These are phyloP conservation scores for Daldinia childiae DNA, from an alignment of 495 filamentous ascomycete genomes.

Conservation along the genomic window DNA sequence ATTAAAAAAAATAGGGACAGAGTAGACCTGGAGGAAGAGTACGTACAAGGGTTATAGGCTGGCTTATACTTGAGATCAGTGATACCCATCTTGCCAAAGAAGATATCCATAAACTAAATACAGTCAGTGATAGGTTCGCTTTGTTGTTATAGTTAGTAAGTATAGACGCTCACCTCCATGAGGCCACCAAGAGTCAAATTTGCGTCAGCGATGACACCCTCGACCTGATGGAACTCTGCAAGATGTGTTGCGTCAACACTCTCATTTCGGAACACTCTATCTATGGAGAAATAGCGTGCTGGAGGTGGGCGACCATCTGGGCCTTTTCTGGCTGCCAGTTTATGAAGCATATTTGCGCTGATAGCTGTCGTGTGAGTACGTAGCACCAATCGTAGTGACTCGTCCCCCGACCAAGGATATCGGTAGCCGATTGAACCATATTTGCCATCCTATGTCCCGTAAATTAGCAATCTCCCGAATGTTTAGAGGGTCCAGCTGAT, in stretches of 20 bases:
- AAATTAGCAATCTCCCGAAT: conserved; percentile 39
- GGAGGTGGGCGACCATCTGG: conserved; percentile 65
- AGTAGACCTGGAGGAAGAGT: conserved; percentile 16
- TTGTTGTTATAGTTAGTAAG: too few relatives aligned
- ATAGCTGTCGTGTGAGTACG: conserved; percentile 96
- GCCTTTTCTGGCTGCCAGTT: conserved; percentile 74
- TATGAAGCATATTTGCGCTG: conserved; percentile 86
- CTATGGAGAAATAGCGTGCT: conserved; percentile 95
- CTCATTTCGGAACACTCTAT: conserved; percentile 93
- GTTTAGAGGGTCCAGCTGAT: background rate
- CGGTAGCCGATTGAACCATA: conserved; percentile 95
- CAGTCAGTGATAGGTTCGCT: background rate
- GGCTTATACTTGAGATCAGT: conserved; percentile 91
- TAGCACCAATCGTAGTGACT: conserved; percentile 87
- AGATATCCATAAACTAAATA: conserved; percentile 83
- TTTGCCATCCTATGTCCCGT: conserved; percentile 66
- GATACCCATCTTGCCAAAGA: conserved; percentile 96
- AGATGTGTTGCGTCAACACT: conserved; percentile 96
- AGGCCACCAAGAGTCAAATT: conserved; percentile 88
- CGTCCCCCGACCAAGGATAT: conserved; percentile 90
- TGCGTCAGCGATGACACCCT: conserved; percentile 98
- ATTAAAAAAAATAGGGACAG: background rate
- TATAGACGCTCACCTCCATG: conserved; percentile 64
- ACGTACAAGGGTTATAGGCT: conserved; percentile 67
- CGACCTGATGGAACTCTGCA: conserved; percentile 98